Evolutionary conservation across 2,329 filamentous ascomycete species (phyloP).

Genomic region (Macroventuria anomochaeta): DNA sequence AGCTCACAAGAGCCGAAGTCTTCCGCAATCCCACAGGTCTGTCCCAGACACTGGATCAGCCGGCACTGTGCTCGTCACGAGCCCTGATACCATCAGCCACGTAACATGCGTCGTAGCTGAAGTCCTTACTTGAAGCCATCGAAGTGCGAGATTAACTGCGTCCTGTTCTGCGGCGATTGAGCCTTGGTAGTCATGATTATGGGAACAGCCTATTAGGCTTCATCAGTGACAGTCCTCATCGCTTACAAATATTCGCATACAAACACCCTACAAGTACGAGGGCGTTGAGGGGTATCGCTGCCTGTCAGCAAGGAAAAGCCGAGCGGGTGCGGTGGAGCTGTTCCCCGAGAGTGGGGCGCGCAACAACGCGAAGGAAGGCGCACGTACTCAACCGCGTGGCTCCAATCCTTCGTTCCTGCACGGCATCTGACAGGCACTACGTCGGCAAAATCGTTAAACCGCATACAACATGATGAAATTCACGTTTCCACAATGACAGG

Average conservation of each 20-base stretch:
- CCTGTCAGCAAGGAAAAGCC: constrained; percentile 3
- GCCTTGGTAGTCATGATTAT: constrained; percentile 20
- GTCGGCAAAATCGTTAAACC: constrained; percentile 13
- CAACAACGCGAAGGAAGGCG: constrained; percentile 1
- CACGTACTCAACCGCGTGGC: constrained; percentile 8
- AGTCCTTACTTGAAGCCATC: constrained; percentile 17
- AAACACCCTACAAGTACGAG: not conserved
- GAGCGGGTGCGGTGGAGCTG: constrained; percentile 4
- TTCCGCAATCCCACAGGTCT: constrained; percentile 62
- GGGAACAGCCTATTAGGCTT: not conserved
- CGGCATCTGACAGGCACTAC: constrained; percentile 6
- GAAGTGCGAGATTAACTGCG: constrained; percentile 19
- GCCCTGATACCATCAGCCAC: constrained; percentile 4
- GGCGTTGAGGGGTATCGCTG: constrained; percentile 1
- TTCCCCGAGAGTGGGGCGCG: constrained; percentile 1
- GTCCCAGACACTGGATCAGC: constrained; percentile 63
- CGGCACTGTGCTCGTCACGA: constrained; percentile 20
- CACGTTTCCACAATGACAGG: not conserved
- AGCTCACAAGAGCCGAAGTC: constrained; percentile 55
- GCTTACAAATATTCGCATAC: constrained; percentile 1
- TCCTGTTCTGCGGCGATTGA: constrained; percentile 18
- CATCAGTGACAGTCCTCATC: not conserved
- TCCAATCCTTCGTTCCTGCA: constrained; percentile 6
- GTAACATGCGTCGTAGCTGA: not conserved
- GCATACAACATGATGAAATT: not conserved